Evolutionary conservation across 2,329 filamentous ascomycete species (phyloP), one percentile per base, ranked within the genome.

Genomic region (Scytalidium sp.): DNA sequence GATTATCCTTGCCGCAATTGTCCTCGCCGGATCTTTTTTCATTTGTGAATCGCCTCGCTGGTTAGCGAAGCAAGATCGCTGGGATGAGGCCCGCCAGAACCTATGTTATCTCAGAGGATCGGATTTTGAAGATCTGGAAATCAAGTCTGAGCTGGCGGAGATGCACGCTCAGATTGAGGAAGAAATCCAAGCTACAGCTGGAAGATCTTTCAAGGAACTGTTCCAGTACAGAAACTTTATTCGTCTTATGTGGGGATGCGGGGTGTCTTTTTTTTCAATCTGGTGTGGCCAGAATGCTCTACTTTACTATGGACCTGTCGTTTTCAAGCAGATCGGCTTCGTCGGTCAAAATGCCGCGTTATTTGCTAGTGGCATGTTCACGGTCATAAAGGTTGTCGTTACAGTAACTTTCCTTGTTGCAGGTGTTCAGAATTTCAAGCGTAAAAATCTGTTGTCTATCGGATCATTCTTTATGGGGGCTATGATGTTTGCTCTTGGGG

Each of bases 1-100:
- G 20, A 67, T 80, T 5, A 65, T 79, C 1, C 73, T 74, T 0
- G 75, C 72, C 2, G 80, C 77, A 4, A 68, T 91, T 52, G 88
- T 90, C 62, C 79, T 88, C 61, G 56, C 80, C 47, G 73, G 90
- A 13, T 85, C 80, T 15, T 84, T 87, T 63, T 76, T 86, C 56
- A 79, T 85, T 52, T 74, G 73, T 46, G 87, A 90, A 64, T 88
- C 72, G 45, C 65, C 68, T 2, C 63, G 73, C 42, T 75, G 75
- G 75, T 59, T 76, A 15, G 72, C 74, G 3, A 70, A 73, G 51
- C 69, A 68, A 27, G 73, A 71, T 1, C 64, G 67, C 10, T 64
- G 61, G 1, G 71, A 78, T 2, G 68, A 77, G 53, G 75, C 71
- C 10, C 59, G 73, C 52, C 62, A 70, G 50, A 72, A 71, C 8